A percentile compares a stretch with the other conserved stretches of the same genome.
These are phyloP conservation scores for Diaporthe longicolla DNA, from an alignment of 2,329 filamentous ascomycete species.

Conservation along the genomic window DNA sequence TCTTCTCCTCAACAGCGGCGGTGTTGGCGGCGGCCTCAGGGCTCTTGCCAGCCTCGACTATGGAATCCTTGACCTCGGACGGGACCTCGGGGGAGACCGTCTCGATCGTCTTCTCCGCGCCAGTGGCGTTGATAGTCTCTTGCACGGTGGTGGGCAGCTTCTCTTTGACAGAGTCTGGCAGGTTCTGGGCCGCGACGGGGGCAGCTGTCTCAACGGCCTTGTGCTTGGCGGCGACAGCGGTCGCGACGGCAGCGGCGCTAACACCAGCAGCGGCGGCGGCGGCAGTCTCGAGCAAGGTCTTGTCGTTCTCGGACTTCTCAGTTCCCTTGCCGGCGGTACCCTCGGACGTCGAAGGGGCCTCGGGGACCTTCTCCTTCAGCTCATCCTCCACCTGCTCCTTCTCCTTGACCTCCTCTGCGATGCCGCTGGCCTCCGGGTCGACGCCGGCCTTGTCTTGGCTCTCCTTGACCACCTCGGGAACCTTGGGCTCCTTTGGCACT, in stretches of 20 bases:
- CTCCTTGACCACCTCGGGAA: conserved; percentile 77
- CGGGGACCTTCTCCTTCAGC: conserved; percentile 76
- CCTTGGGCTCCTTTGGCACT: conserved; percentile 71
- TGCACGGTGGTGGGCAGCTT: conserved; percentile 65
- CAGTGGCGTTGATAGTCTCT: conserved; percentile 60
- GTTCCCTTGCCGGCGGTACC: conserved; percentile 67
- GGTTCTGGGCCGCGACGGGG: conserved; percentile 58
- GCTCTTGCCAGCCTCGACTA: conserved; percentile 68
- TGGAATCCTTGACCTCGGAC: conserved; percentile 69
- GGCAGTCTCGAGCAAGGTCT: conserved; percentile 57
- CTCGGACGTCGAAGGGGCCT: conserved; percentile 70
- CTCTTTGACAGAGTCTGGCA: conserved; percentile 69
- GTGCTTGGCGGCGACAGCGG: conserved; percentile 49
- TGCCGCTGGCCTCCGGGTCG: conserved; percentile 77
- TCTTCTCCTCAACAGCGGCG: conserved; percentile 81
- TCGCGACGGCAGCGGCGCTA: conserved; percentile 48
- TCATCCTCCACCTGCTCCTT: conserved; percentile 81
- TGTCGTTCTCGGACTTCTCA: conserved; percentile 64
- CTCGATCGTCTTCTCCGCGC: conserved; percentile 59
- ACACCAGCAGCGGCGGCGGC: conserved; percentile 54
- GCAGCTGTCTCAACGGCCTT: conserved; percentile 56
- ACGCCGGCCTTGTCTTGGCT: conserved; percentile 77
- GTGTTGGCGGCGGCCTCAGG: conserved; percentile 81
- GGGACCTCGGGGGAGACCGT: conserved; percentile 67
- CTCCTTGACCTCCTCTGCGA: conserved; percentile 75